Percentiles rank a stretch among this genome's conserved stretches.
Evolutionary conservation across 2,329 filamentous ascomycete genomes (phyloP).

Genomic region (Ceratocystis alfenasii): DNA sequence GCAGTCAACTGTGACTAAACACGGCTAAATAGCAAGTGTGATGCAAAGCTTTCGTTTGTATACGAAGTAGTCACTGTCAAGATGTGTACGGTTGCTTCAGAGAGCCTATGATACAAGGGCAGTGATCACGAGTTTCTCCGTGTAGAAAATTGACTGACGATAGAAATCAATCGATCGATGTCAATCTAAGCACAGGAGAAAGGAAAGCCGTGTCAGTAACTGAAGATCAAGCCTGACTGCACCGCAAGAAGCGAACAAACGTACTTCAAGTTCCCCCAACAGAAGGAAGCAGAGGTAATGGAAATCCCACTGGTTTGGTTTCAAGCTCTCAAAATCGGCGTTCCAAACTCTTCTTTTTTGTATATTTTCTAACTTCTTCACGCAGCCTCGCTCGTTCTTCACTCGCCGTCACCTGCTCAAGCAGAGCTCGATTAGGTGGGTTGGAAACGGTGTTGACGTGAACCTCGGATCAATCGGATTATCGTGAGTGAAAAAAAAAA

Average conservation of each 20-base stretch:
- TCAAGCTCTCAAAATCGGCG: background rate
- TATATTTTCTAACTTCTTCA: background rate
- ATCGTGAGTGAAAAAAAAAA: conserved; percentile 12
- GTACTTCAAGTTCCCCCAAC: conserved; percentile 11
- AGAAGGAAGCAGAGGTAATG: background rate
- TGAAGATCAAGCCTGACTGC: conserved; percentile 16
- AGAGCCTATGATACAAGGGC: background rate
- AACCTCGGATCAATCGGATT: background rate
- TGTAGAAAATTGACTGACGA: conserved; percentile 10
- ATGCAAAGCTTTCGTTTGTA: conserved; percentile 7
- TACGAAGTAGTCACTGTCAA: background rate
- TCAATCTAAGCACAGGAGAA: conserved; percentile 20
- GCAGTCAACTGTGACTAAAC: background rate
- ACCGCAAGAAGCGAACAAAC: conserved; percentile 20
- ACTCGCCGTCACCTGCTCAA: conserved; percentile 20
- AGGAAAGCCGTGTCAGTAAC: conserved; percentile 20
- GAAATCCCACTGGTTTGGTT: background rate
- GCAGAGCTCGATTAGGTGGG: conserved; percentile 19
- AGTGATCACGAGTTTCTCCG: conserved; percentile 14
- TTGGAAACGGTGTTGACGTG: background rate
- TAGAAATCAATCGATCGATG: conserved; percentile 20
- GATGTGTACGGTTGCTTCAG: background rate
- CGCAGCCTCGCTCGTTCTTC: conserved; percentile 1
- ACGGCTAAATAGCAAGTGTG: background rate
- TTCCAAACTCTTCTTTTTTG: background rate